Evolutionary conservation across 2,329 filamentous ascomycete genomes (phyloP), one percentile per base, ranked within the genome.

Genomic region (Zymoseptoria tritici): DNA sequence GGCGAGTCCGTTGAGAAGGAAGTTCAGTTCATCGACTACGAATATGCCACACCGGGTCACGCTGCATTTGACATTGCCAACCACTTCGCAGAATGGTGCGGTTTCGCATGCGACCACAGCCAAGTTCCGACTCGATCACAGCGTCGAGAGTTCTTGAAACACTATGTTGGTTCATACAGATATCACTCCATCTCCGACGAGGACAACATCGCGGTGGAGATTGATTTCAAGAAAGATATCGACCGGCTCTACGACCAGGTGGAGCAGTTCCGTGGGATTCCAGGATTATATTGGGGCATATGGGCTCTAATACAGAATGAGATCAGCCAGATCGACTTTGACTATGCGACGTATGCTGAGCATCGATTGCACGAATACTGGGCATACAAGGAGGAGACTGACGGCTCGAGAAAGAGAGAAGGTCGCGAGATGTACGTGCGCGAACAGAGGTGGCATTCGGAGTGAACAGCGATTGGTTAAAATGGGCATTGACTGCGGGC

Each of bases 11-110:
- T 56, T 11, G 68, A 60, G 49, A 62, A 63, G 8, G 57, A 61
- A 9, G 87, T 93, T 58, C 84, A 84, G 71, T 97, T 99, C 76
- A 99, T 99, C 74, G 94, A 99, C 77, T 99, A 97, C 79, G 94
- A 99, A 75, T 99, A 99, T 75, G 91, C 92, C 13, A 94, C 91
- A 4, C 92, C 94, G 2, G 93, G 92, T 0, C 93, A 93, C 1
- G 91, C 92, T 3, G 92, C 93, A 1, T 99, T 99, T 76, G 94
- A 99, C 74, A 86, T 99, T 67, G 88, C 93, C 55, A 99, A 99
- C 77, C 94, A 99, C 79, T 96, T 99, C 73, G 91, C 94, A 54
- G 94, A 99, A 77, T 99, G 94, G 93, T 92, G 88, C 61, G 94
- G 94, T 59, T 97, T 97, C 71, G 91, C 96, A 69, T 99, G 94